Evolutionary conservation across 306 rosid genomes (phyloP), one percentile per base, ranked within the genome.

Genomic region (Inga leiocalycina): DNA sequence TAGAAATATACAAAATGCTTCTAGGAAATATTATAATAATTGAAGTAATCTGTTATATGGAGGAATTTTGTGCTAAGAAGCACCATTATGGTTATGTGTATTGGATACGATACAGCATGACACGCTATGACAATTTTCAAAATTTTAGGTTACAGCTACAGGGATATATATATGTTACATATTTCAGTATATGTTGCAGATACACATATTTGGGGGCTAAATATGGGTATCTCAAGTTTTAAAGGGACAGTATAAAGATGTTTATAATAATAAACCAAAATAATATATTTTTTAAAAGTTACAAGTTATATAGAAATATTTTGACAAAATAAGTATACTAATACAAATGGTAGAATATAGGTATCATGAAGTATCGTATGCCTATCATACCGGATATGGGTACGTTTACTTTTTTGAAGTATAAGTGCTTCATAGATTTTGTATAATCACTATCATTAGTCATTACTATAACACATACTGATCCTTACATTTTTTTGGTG

Each of bases 401-500:
- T 8, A 2, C 3, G 27, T 4, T n/a, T 20, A 54, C 27, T 56
- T 56, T 56, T 56, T n/a, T 20, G 30, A 20, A 56, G 64, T 6
- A 20, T 8, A 3, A 8, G 12, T 56, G 27, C 64, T 20, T 56
- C 64, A 56, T 17, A 56, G 27, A 56, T 56, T 56, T 56, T 20
- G 59, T 56, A 56, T 56, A 56, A 56, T 8, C 64, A 19, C 20
- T 20, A 41, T 4, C 12, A 20, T 45, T 14, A 32, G 35, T 65
- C 61, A 70, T 82, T 27, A 54, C 14, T 17, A 79, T 39, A 68
- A 20, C 30, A 83, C 59, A 75, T 46, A 64, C 73, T 49, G 79
- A 84, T 79, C 35, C 90, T 79, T 83, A 95, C 98, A 82, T 87
- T 85, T 85, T 86, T 86, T 3, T 88, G 89, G 83, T 91, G 99